These are phyloP conservation scores for Russula emetica DNA, from an alignment of 768 basidiomycete species.

Conservation along the genomic window DNA sequence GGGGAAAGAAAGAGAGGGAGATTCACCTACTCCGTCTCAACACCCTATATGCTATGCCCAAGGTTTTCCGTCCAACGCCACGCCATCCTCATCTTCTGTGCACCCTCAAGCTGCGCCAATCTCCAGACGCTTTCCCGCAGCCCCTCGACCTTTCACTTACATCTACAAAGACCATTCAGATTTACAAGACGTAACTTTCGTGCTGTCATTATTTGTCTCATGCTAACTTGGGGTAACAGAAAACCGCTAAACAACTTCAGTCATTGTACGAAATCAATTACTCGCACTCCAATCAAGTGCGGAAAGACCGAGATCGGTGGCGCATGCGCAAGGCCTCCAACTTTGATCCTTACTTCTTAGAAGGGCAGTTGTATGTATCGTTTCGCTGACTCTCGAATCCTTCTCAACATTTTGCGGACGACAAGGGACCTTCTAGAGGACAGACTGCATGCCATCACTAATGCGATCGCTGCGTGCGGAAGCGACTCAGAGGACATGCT, in stretches of 20 bases:
- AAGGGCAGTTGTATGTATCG: conserved; percentile 6
- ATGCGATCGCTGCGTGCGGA: conserved; percentile 32
- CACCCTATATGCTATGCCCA: not conserved
- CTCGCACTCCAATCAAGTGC: not conserved
- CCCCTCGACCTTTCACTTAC: not conserved
- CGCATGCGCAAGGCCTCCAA: conserved; percentile 15
- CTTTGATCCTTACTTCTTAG: conserved; percentile 14
- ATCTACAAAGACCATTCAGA: conserved; percentile 14
- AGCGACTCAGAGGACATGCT: not conserved
- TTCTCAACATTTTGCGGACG: not conserved
- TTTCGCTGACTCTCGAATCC: not conserved
- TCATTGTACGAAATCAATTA: conserved; percentile 15
- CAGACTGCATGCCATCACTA: conserved; percentile 40
- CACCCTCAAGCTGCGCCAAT: not conserved
- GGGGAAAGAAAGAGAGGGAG: conserved; percentile 15
- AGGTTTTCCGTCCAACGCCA: not conserved
- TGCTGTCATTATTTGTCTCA: not conserved
- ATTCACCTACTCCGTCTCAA: not conserved
- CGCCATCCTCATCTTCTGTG: not conserved
- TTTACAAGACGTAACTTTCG: conserved; percentile 8
- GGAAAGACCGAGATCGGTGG: conserved; percentile 11
- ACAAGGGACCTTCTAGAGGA: conserved; percentile 35
- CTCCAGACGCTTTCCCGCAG: not conserved
- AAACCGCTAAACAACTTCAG: conserved; percentile 5
- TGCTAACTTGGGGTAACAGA: conserved; percentile 10